Conservation (phyloP, 176 grass and related monocot genomes). For the Urochloa ruziziensis region DNA sequence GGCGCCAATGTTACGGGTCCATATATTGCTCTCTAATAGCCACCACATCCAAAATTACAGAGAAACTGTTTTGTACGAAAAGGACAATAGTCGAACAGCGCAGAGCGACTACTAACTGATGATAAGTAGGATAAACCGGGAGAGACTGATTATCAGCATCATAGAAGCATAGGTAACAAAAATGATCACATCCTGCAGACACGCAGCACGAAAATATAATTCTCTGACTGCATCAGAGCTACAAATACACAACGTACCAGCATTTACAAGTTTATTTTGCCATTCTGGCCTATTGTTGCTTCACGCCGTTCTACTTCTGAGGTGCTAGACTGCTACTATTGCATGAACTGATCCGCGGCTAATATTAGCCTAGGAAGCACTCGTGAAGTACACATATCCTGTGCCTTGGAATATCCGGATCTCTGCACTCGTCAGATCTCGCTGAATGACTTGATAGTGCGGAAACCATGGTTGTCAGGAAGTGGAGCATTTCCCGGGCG, state of each 20-base stretch:
- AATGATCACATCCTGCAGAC: neutral
- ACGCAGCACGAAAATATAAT: neutral
- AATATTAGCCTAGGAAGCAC: neutral
- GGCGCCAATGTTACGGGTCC: too few species aligned
- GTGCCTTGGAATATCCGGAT: neutral
- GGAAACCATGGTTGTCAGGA: constrained; percentile 59
- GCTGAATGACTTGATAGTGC: constrained; percentile 49
- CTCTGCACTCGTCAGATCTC: constrained; percentile 41
- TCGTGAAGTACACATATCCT: neutral
- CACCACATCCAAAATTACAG: too few species aligned
- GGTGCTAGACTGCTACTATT: neutral
- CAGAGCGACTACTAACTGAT: too few species aligned
- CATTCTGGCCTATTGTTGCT: neutral
- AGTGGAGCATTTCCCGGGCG: constrained; percentile 60
- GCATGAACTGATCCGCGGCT: constrained; percentile 1
- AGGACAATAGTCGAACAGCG: too few species aligned
- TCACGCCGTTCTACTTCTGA: neutral
- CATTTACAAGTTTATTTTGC: constrained; percentile 26
- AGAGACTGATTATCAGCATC: too few species aligned
- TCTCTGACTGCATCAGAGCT: neutral
- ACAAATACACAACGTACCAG: neutral
- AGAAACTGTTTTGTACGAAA: too few species aligned
- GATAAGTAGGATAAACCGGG: too few species aligned
- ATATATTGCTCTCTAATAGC: too few species aligned
- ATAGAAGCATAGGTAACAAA: too few species aligned